Percentiles rank a stretch among this genome's conserved stretches.
Conservation (phyloP, 176 grass and related monocot species). For the Calamus simplicifolius region DNA sequence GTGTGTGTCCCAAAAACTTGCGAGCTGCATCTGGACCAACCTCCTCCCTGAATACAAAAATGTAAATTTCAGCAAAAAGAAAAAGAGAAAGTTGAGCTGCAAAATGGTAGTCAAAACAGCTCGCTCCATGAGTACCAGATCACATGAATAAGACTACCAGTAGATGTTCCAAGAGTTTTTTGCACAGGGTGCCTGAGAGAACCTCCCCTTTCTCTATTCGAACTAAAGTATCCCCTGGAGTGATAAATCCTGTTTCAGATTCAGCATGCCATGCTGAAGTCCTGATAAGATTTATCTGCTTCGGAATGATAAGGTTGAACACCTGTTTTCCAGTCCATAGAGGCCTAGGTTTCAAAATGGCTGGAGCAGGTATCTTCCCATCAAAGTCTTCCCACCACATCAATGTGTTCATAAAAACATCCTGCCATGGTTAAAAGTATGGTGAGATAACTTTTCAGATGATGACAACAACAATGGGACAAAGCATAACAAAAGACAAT, state of each 20-base stretch:
- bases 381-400: slow-evolving; percentile 99
- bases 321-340: slow-evolving; percentile 98
- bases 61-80: not conserved
- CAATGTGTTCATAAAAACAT: slow-evolving; percentile 98
- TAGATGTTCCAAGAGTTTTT: slow-evolving; percentile 61
- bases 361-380: slow-evolving; percentile 90
- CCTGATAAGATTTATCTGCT: slow-evolving; percentile 88
- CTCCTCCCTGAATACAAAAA: slow-evolving; percentile 61
- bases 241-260: slow-evolving; percentile 74
- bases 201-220: slow-evolving; percentile 92
- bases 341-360: slow-evolving; percentile 88
- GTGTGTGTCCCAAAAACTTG: slow-evolving; percentile 92
- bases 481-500: too few species aligned
- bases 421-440: slow-evolving; percentile 27
- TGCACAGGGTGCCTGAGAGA: slow-evolving; percentile 85
- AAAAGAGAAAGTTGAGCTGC: not conserved
- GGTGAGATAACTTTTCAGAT: too few species aligned
- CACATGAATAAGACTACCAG: slow-evolving; percentile 92
- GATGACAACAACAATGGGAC: too few species aligned
- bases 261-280: slow-evolving; percentile 85
- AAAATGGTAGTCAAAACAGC: not conserved
- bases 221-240: slow-evolving; percentile 91
- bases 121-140: slow-evolving; percentile 54
- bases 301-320: slow-evolving; percentile 97
- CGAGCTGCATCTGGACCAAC: slow-evolving; percentile 96